A percentile compares a stretch with the other conserved stretches of the same genome.
Conservation (phyloP, 73 alveolate species). For the Blepharisma japonicum region DNA sequence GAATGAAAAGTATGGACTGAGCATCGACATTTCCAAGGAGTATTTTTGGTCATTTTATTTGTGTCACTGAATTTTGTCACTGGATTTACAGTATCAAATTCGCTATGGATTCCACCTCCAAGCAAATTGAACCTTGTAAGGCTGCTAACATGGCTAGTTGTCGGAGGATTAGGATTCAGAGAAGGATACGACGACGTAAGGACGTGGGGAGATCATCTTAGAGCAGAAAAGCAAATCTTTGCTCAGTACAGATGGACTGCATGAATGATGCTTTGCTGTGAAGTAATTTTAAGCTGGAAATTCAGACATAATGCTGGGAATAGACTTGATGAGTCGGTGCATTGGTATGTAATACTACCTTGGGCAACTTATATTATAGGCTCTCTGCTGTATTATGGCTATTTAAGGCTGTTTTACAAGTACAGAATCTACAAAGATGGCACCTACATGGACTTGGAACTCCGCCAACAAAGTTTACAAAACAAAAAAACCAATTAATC, state of each 20-base stretch:
- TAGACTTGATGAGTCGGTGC: conserved; percentile 42
- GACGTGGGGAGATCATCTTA: conserved; percentile 58
- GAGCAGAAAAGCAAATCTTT: conserved; percentile 54
- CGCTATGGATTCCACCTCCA: conserved; percentile 81
- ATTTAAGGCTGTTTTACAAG: conserved; percentile 26
- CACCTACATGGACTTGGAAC: background rate
- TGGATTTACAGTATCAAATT: conserved; percentile 75
- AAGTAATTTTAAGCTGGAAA: conserved; percentile 58
- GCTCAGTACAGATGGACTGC: conserved; percentile 65
- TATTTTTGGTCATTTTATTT: conserved; percentile 50
- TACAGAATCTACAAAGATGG: conserved; percentile 23
- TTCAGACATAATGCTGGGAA: conserved; percentile 63
- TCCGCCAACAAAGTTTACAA: too few species aligned
- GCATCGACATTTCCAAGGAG: conserved; percentile 63
- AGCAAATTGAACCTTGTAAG: conserved; percentile 51
- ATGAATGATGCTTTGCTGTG: conserved; percentile 56
- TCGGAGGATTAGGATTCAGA: conserved; percentile 65
- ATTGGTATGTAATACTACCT: conserved; percentile 31
- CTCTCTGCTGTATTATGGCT: background rate
- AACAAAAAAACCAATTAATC: too few species aligned
- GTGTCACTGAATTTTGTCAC: conserved; percentile 63
- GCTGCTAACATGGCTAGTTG: conserved; percentile 70
- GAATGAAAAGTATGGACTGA: conserved; percentile 70
- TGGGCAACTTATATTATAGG: conserved; percentile 27
- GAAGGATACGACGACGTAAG: conserved; percentile 62